A percentile compares a stretch with the other conserved stretches of the same genome.
Evolutionary conservation across 2,329 filamentous ascomycete genomes (phyloP).

Genomic region (Xylaria sp.): DNA sequence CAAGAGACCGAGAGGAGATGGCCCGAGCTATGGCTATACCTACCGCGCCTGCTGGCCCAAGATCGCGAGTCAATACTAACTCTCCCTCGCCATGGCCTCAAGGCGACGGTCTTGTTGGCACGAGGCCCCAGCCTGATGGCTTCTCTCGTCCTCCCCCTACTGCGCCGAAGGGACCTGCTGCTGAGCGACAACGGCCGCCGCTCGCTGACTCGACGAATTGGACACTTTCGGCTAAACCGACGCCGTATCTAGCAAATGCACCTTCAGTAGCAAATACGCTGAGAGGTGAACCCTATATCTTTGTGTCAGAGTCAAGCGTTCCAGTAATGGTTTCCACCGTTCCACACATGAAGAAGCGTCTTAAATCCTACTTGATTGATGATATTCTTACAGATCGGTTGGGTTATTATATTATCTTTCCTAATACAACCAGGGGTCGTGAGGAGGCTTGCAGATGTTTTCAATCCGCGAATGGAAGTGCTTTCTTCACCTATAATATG

Average conservation of each 20-base stretch:
- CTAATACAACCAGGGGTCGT: slow-evolving; percentile 76
- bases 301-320: slow-evolving; percentile 84
- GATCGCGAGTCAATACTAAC: slow-evolving; percentile 39
- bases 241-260: slow-evolving; percentile 64
- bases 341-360: slow-evolving; percentile 85
- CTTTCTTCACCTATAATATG: slow-evolving; percentile 91
- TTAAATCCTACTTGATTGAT: slow-evolving; percentile 82
- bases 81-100: slow-evolving; percentile 6
- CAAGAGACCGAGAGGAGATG: slow-evolving; percentile 68
- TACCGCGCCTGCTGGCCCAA: slow-evolving; percentile 37
- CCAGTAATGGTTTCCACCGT: slow-evolving; percentile 86
- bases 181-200: slow-evolving; percentile 48
- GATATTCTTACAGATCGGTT: slow-evolving; percentile 82
- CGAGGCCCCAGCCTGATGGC: slow-evolving; percentile 47
- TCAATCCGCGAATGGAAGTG: slow-evolving; percentile 76
- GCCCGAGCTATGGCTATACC: slow-evolving; percentile 40
- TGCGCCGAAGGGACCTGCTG: slow-evolving; percentile 84
- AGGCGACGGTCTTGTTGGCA: slow-evolving; percentile 19
- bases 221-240: slow-evolving; percentile 50
- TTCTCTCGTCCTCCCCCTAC: slow-evolving; percentile 75
- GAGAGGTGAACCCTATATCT: slow-evolving; percentile 84
- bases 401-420: slow-evolving; percentile 93
- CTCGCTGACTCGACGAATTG: slow-evolving; percentile 45
- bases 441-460: slow-evolving; percentile 83
- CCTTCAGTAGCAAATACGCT: slow-evolving; percentile 72